Conservation (phyloP, 768 basidiomycete species). For the Amanita pallidorosea region DNA sequence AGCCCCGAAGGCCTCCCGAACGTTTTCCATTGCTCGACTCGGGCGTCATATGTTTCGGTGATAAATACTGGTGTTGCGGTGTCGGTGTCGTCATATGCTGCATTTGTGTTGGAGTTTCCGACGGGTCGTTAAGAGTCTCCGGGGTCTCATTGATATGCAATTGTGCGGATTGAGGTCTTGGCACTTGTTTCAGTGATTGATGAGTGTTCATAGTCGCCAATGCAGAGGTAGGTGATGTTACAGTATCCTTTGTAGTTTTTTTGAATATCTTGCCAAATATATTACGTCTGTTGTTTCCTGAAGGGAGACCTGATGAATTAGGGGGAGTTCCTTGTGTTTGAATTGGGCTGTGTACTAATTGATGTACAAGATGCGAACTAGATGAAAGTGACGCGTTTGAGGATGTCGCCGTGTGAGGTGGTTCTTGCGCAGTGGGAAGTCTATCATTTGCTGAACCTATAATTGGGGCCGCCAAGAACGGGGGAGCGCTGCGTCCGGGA, state of each 20-base stretch:
- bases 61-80: not conserved
- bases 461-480: not conserved
- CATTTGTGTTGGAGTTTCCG: constrained; percentile 4
- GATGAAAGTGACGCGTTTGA: constrained; percentile 19
- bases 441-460: constrained; percentile 6
- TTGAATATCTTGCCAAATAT: constrained; percentile 71
- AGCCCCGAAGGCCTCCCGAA: not conserved
- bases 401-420: constrained; percentile 13
- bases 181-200: not conserved
- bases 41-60: not conserved
- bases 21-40: not conserved
- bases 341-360: not conserved
- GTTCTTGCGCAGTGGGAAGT: constrained; percentile 9
- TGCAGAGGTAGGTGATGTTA: constrained; percentile 15
- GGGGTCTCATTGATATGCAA: constrained; percentile 2
- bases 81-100: constrained; percentile 3
- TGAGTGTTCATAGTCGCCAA: constrained; percentile 1
- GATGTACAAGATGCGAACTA: not conserved
- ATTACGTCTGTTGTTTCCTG: constrained; percentile 29
- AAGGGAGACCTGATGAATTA: constrained; percentile 1
- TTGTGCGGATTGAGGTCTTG: not conserved
- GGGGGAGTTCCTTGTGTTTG: constrained; percentile 8
- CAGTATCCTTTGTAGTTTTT: constrained; percentile 24
- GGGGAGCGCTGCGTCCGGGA: not conserved
- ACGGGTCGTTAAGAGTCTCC: not conserved